Base-by-base conservation (phyloP, 495 filamentous ascomycete species). In the Haplographium delicatum region DNA sequence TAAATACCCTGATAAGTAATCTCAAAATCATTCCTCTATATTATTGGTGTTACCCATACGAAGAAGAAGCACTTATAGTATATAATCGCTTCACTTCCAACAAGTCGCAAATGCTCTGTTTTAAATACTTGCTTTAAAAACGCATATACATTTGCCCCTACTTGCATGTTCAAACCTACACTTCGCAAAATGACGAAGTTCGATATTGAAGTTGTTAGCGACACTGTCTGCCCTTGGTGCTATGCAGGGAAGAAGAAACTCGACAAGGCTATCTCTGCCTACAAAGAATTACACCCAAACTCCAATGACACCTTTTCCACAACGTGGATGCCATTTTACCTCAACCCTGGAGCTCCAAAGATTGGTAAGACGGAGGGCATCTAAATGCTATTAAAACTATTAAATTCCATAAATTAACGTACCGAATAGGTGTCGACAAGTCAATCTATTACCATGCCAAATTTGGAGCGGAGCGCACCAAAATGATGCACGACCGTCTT, bases 181-280 rank as follows among this genome's bases (percentile, higher is more conserved):
- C 15, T 50, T 73, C 65, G 80, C 81, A 72, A 40, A 58, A 91
- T 93, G 88, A 86, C 86, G 18, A 79, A 81, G 56, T 89, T 88
- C 73, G 73, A 76, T 31, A 87, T 93, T 64, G 74, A 85, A 19
- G 76, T 93, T 53, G 78, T 87, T n/a, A 77, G 68, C 28, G 89
- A 93, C 69, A 84, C 76, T 16, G 79, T 91, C 50, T 95, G 89
- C 62, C 88, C 88, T 2, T 87, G 79, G 85, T 95, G 89, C 73
- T 94, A 88, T 63, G 70, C 95, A n/a, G 88, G 88, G 59, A 85
- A 85, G 59, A 81, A 78, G 47, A 81, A 85, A 31, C 79, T 95
- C 8, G 75, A 83, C 30, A 70, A 70, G 34, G 88, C 83, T 23
- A 91, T 94, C 54, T 53, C 64, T 2, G 59, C 71, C n/a, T 87